Conservation (phyloP, 345 rosid species). For the Nephelium lappaceum region DNA sequence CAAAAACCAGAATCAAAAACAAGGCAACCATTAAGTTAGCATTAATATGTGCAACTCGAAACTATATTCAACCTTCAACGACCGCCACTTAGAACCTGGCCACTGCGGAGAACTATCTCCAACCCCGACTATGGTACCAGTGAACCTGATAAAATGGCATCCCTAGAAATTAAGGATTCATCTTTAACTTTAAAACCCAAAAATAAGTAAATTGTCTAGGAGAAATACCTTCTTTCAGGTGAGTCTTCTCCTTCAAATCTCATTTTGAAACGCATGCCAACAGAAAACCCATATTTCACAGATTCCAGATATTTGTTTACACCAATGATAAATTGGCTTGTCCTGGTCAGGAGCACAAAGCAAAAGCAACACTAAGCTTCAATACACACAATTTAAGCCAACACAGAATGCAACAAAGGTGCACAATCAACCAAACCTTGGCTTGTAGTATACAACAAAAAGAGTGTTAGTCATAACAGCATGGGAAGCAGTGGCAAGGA, state of each 20-base stretch:
- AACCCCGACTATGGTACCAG: conserved; percentile 68
- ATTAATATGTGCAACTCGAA: conserved; percentile 13
- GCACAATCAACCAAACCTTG: conserved; percentile 55
- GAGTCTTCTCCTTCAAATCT: conserved; percentile 83
- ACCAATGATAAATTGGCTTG: conserved; percentile 65
- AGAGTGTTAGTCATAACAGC: conserved; percentile 56
- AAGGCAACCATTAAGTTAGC: conserved; percentile 16
- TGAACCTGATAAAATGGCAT: conserved; percentile 49
- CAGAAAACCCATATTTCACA: conserved; percentile 41
- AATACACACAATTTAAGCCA: background rate
- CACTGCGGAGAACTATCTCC: conserved; percentile 66
- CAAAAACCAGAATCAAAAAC: conserved; percentile 28
- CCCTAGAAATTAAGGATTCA: background rate
- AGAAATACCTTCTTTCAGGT: conserved; percentile 62
- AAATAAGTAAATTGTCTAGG: background rate
- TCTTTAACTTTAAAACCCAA: background rate
- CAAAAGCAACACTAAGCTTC: background rate
- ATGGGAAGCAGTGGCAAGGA: conserved; percentile 84
- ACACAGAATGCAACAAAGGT: background rate
- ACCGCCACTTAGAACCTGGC: conserved; percentile 75
- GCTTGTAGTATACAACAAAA: conserved; percentile 75
- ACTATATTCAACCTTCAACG: conserved; percentile 57
- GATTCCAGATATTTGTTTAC: conserved; percentile 62
- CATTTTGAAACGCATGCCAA: conserved; percentile 79
- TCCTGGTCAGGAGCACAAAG: conserved; percentile 39